Conservation (phyloP, 2,329 filamentous ascomycete genomes). For the Daldinia eschscholtzii region DNA sequence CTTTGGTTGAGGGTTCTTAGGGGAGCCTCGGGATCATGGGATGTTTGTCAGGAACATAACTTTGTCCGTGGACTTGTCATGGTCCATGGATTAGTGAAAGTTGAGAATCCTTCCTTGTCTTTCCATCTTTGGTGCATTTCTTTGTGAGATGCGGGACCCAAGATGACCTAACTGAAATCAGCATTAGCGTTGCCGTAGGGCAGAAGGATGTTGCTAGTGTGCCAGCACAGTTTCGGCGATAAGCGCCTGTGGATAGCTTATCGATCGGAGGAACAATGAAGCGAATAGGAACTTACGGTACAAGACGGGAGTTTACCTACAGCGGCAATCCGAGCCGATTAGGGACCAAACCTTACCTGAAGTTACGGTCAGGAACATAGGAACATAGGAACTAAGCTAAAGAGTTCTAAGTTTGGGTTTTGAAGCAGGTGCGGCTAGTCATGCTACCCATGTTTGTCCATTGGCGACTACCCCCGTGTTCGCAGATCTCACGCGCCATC, state of each 20-base stretch:
- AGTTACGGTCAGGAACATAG: slow-evolving; percentile 25
- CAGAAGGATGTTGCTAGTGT: not conserved
- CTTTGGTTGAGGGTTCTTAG: slow-evolving; percentile 23
- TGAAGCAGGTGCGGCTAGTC: slow-evolving; percentile 34
- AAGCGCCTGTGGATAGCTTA: slow-evolving; percentile 13
- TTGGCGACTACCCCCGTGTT: slow-evolving; percentile 8
- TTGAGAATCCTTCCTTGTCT: slow-evolving; percentile 16
- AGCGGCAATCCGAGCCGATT: slow-evolving; percentile 27
- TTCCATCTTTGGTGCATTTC: not conserved
- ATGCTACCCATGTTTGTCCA: slow-evolving; percentile 22
- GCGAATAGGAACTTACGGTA: slow-evolving; percentile 28
- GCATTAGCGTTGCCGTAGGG: slow-evolving; percentile 8
- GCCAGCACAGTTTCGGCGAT: slow-evolving; percentile 6
- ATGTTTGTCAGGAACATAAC: slow-evolving; percentile 42
- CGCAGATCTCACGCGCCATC: slow-evolving; percentile 26
- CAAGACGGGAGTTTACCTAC: slow-evolving; percentile 24
- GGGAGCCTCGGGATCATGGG: slow-evolving; percentile 17
- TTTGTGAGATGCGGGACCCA: slow-evolving; percentile 8
- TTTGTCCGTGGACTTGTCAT: slow-evolving; percentile 6
- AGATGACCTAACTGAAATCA: slow-evolving; percentile 9
- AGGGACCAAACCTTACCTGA: slow-evolving; percentile 9
- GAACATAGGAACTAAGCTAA: not conserved
- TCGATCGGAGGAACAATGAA: slow-evolving; percentile 35
- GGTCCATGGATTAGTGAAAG: slow-evolving; percentile 5
- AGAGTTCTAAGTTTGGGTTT: slow-evolving; percentile 19